phyloP scores from a whole-genome alignment of 176 grass and related monocot genomes.

The Hordeum marinum region DNA sequence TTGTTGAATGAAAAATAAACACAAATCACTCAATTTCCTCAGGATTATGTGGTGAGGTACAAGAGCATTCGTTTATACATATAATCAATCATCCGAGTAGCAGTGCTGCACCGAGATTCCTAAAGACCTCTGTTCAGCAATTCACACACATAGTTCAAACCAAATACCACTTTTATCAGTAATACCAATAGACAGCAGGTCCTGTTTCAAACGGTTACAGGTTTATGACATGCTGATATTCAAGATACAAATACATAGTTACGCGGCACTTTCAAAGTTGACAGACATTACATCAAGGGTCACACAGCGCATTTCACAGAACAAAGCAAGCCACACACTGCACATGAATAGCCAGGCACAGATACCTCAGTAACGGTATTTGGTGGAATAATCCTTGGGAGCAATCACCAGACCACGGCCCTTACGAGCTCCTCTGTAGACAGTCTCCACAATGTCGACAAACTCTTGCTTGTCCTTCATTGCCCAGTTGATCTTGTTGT shows the following conservation, averaged over 20 bases:
- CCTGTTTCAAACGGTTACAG: neutral
- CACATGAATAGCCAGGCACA: neutral
- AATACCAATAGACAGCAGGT: neutral
- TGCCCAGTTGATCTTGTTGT: slow-evolving; percentile 96
- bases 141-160: neutral
- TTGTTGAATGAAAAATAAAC: neutral
- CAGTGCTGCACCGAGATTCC: neutral
- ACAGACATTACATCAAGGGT: neutral
- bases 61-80: too few relatives aligned
- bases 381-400: slow-evolving; percentile 89
- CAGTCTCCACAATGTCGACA: slow-evolving; percentile 89
- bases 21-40: neutral
- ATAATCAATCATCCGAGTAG: too few relatives aligned
- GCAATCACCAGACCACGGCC: slow-evolving; percentile 80
- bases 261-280: neutral
- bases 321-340: neutral
- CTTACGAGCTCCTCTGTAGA: slow-evolving; percentile 83
- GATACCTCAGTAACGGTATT: slow-evolving; percentile 67
- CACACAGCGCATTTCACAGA: neutral
- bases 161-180: neutral
- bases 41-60: neutral
- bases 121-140: neutral
- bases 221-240: neutral
- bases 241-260: neutral
- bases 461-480: slow-evolving; percentile 97